Conservation (phyloP, 345 rosid genomes). For the Mercurialis annua region DNA sequence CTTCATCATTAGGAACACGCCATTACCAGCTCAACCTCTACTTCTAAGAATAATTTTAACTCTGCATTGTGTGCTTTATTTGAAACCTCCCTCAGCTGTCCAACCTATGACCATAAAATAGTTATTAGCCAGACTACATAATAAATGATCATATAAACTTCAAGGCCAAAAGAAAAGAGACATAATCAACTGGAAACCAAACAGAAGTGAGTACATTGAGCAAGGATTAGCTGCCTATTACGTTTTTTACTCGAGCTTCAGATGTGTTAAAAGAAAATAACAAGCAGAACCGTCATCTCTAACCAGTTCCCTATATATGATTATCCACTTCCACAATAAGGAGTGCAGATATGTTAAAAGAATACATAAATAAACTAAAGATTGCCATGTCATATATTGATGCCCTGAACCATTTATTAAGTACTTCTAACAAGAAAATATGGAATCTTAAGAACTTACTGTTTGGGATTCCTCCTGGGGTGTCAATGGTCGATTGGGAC, state of each 20-base stretch:
- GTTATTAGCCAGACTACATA: neutral
- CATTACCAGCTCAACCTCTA: constrained; percentile 69
- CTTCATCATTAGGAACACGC: constrained; percentile 8
- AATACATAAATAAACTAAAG: neutral
- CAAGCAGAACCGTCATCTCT: neutral
- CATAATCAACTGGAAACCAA: neutral
- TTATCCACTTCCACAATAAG: neutral
- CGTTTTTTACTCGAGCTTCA: neutral
- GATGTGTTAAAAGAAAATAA: neutral
- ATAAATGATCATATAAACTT: neutral
- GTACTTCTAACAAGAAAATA: neutral
- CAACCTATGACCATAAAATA: constrained; percentile 56
- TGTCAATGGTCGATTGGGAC: constrained; percentile 79
- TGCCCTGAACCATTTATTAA: neutral
- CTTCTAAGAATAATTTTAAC: constrained; percentile 84
- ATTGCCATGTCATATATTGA: neutral
- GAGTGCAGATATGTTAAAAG: neutral
- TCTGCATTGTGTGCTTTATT: constrained; percentile 79
- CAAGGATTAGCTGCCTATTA: neutral
- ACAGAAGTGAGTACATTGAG: neutral
- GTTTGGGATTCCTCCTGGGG: constrained; percentile 72
- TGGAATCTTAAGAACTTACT: constrained; percentile 32
- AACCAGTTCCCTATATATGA: neutral
- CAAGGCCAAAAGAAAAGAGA: neutral
- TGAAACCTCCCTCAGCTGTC: constrained; percentile 78